Evolutionary conservation across 169 alveolate genomes (phyloP), one percentile per base, ranked within the genome.

Genomic region (Eimeria brunetti): DNA sequence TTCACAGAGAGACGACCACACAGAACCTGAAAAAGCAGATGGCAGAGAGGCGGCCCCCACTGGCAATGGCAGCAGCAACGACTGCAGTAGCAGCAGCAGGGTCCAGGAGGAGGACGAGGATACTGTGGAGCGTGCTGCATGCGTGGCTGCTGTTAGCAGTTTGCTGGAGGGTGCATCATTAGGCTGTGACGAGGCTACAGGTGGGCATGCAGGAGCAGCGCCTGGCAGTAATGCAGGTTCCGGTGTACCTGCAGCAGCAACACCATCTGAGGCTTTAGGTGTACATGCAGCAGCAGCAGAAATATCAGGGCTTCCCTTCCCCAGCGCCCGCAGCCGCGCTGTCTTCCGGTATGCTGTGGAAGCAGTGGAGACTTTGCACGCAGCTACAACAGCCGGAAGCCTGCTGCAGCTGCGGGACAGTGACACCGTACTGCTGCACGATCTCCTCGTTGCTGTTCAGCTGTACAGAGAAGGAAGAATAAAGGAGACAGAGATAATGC

Each of bases 321-420:
- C 85, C 12, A 75, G 58, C 14, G 11, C 85, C 33, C n/a, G 85
- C n/a, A 75, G 85, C 85, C 85, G 85, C 24, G 85, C 85, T 9
- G 58, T 75, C 38, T 75, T 75, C 85, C 85, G 85, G 36, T 75
- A 36, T n/a, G 85, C 85, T 18, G 53, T 75, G 0, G 85, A 75
- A 56, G 85, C 85, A 8, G 85, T 75, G 85, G 85, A 75, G 51
- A 56, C 85, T n/a, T 30, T 75, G 58, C n/a, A 56, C 56, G 14
- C n/a, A 14, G 56, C 7, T 24, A 75, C 85, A 33, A 24, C 85
- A 36, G 85, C 18, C 14, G 38, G 33, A 18, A 75, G 85, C 7
- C 56, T 75, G 11, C 38, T 75, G 85, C 85, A 75, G 58, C 51
- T 75, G 12, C 11, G 85, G 38, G 49, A 36, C 53, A 56, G 38